Base-by-base conservation (phyloP, 352 stramenopile species). In the Phytophthora pistaciae region DNA sequence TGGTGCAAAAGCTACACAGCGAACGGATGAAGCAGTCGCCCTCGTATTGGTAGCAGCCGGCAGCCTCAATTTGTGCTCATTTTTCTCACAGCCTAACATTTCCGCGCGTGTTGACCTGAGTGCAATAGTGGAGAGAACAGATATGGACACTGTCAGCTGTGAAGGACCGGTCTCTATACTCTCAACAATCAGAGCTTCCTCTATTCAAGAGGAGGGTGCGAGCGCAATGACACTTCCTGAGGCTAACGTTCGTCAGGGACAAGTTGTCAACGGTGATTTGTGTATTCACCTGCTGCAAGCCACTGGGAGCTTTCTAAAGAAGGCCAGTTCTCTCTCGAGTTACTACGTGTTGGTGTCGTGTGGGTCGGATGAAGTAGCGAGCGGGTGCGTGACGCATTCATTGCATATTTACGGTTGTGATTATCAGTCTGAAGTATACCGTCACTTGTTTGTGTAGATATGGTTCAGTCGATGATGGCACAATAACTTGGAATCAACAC, bases 401-500 rank as follows among this genome's bases (percentile, higher is more conserved):
- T 23, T 46, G 9, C 20, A 7, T 53, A 5, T 5, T 31, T 5
- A 21, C 33, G 5, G 16, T 21, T 50, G 42, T 21, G n/a, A 21
- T 14, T 50, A 6, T 21, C 8, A 23, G 16, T 20, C 3, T 25
- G 5, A 52, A 23, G 3, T 11, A 14, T 33, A 36, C 3, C 56
- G 5, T 40, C 31, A 5, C 16, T 67, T 54, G 48, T 53, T 62
- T 60, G 8, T 54, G 25, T 62, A 76, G 69, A 3, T 72, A 36
- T 25, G 59, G 57, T 10, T 46, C n/a, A 56, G 52, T 49, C 27
- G 63, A 68, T 42, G 6, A 20, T 7, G 27, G 49, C 16, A 64
- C 49, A 14, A 8, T 83, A n/a, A 49, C 60, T 13, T 85, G 78
- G 78, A 70, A 85, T 49, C 75, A 85, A 18, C 73, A 85, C 1